phyloP scores from a whole-genome alignment of 352 stramenopile genomes.

The Pythium utonaiense region DNA sequence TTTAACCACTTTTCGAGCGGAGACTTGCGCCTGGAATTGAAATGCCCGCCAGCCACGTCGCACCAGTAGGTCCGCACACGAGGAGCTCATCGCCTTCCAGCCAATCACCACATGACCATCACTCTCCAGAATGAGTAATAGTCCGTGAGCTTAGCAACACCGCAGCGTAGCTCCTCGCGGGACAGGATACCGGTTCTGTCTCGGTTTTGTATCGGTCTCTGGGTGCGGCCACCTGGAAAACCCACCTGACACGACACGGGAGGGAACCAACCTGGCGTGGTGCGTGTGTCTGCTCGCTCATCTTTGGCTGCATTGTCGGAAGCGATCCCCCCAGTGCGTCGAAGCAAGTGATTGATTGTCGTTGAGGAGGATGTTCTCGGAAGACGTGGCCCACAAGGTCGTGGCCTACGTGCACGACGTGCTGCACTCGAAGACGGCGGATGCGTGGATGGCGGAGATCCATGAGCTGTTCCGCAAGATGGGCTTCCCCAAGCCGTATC shows the following conservation, averaged over 20 bases:
- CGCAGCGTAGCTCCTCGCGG: slow-evolving; percentile 10
- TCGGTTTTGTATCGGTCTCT: slow-evolving; percentile 4
- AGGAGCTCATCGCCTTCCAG: slow-evolving; percentile 9
- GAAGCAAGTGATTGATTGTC: neutral
- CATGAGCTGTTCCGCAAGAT: slow-evolving; percentile 62
- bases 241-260: neutral
- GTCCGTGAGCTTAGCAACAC: slow-evolving; percentile 10
- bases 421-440: slow-evolving; percentile 68
- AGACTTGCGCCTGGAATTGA: slow-evolving; percentile 75
- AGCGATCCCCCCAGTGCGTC: neutral
- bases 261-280: neutral
- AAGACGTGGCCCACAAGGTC: slow-evolving; percentile 48
- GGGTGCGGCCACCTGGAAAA: neutral
- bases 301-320: neutral
- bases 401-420: slow-evolving; percentile 76
- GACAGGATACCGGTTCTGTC: slow-evolving; percentile 14
- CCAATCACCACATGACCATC: slow-evolving; percentile 20
- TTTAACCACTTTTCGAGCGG: slow-evolving; percentile 73
- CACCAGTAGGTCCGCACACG: neutral
- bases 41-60: slow-evolving; percentile 1
- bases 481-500: slow-evolving; percentile 80
- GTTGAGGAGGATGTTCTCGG: slow-evolving; percentile 31
- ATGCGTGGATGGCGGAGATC: slow-evolving; percentile 68
- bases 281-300: no score
- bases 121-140: slow-evolving; percentile 16